Evolutionary conservation across 441 rosid genomes (phyloP).

Genomic region (Populus trichocarpa): DNA sequence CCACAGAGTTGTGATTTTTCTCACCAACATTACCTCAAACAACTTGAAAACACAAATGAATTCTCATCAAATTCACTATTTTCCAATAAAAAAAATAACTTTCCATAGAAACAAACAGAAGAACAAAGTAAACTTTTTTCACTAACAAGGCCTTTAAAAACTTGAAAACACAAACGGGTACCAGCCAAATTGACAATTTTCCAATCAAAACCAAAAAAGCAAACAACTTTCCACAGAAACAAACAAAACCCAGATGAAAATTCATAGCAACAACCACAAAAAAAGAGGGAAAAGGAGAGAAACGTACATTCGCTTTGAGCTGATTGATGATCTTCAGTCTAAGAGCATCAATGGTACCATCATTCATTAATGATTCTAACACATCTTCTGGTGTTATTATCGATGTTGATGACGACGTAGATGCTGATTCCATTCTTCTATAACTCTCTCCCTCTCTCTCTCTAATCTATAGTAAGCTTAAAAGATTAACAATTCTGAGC

Average conservation of each 20-base stretch:
- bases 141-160: no score
- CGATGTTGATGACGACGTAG: slow-evolving; percentile 47
- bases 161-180: no score
- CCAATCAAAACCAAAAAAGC: neutral
- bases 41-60: neutral
- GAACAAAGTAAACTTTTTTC: no score
- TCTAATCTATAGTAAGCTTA: neutral
- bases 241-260: slow-evolving; percentile 8
- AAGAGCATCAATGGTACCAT: slow-evolving; percentile 90
- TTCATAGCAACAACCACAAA: neutral
- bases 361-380: slow-evolving; percentile 91
- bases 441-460: neutral
- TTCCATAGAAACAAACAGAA: no score
- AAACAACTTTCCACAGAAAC: neutral
- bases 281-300: slow-evolving; percentile 7
- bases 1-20: neutral
- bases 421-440: slow-evolving; percentile 14
- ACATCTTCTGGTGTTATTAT: slow-evolving; percentile 90
- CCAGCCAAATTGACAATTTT: neutral
- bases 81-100: neutral
- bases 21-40: neutral
- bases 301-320: slow-evolving; percentile 82
- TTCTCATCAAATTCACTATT: neutral
- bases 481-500: neutral
- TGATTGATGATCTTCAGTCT: slow-evolving; percentile 90